These are phyloP conservation scores for Phalaenopsis aphrodite DNA, from an alignment of 106 monocot species.

Conservation along the genomic window DNA sequence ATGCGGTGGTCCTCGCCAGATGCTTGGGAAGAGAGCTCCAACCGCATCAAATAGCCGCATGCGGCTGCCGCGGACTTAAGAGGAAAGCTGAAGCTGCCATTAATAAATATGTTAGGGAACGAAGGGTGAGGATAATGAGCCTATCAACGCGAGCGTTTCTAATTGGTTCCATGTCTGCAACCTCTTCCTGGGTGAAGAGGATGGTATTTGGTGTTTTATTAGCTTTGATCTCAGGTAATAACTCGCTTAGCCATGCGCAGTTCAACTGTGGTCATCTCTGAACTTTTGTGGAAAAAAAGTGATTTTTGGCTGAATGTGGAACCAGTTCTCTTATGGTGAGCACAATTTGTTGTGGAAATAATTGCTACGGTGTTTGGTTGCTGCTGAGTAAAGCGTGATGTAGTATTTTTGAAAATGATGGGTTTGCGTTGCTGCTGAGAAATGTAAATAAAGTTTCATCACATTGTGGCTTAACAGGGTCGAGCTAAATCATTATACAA, in stretches of 20 bases:
- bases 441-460: no score
- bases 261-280: conserved; percentile 17
- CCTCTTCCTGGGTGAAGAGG: conserved; percentile 11
- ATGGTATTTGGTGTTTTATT: not conserved
- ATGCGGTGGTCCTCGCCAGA: conserved; percentile 33
- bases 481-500: no score
- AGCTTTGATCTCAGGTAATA: conserved; percentile 1
- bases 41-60: not conserved
- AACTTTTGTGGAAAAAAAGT: not conserved
- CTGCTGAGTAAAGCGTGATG: no score
- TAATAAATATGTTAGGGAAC: conserved; percentile 1
- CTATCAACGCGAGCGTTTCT: conserved; percentile 15
- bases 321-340: no score
- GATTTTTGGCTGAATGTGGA: no score
- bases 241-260: conserved; percentile 12
- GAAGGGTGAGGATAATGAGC: conserved; percentile 17
- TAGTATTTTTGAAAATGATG: no score
- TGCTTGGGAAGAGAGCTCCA: conserved; percentile 11
- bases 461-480: no score
- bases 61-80: not conserved
- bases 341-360: no score
- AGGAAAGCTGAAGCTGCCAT: conserved; percentile 7
- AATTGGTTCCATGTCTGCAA: not conserved
- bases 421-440: no score
- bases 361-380: no score